Evolutionary conservation across 352 stramenopile genomes (phyloP), one percentile per base, ranked within the genome.

Genomic region (Stephanocyclus meneghinianus): DNA sequence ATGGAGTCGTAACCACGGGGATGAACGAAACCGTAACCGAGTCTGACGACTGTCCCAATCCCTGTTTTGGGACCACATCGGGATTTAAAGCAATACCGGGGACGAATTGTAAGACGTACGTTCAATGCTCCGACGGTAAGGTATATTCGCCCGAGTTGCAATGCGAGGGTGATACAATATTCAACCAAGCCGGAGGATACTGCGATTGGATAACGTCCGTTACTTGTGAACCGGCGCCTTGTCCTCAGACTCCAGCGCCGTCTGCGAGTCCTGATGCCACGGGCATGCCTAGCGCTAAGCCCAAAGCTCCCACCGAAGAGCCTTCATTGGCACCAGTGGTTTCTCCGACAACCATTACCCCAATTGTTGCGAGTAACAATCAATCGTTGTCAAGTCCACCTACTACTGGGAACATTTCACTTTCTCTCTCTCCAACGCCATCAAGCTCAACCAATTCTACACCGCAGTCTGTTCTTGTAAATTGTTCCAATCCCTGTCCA

Each of bases 1-100:
- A 51, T 8, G 15, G 3, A 2, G 29, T 2, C 44, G n/a, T 37
- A 18, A 30, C 10, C 16, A 44, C 29, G 45, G 15, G n/a, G 30
- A 32, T n/a, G 8, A 45, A 50, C 37, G 2, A 42, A 26, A 10
- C 35, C 16, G 44, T 57, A 26, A 21, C 44, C 10, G 59, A 30
- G 21, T 51, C 59, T 4, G 26, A 21, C 9, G 65, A 80, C 29
- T 81, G 74, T 45, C 59, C 60, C 15, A 76, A 75, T 45, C 66
- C 74, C 32, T 81, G 74, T 53, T 61, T 61, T n/a, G 40, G 42
- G 1, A 51, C n/a, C 18, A 26, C 15, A n/a, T 55, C 48, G 1
- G 67, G 67, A 21, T 63, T 60, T 21, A n/a, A 42, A 44, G n/a
- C 9, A 37, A 11, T 51, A 21, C 67, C 67, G 11, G 40, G 40